A percentile compares a stretch with the other conserved stretches of the same genome.
Evolutionary conservation across 2,329 filamentous ascomycete species (phyloP).

Genomic region (Cladosporium sp.): DNA sequence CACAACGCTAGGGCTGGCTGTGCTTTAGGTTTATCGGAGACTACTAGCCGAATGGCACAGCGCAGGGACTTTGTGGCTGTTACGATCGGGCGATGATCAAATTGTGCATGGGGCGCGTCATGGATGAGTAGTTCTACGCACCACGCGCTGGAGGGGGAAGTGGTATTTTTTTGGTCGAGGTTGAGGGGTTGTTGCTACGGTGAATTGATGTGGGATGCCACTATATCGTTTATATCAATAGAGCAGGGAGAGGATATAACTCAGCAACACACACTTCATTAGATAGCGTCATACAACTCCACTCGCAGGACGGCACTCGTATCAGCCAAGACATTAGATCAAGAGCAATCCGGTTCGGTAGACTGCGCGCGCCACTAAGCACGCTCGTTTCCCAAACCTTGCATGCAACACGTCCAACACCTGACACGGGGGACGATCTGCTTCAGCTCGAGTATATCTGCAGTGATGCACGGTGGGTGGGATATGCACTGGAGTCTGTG

Average conservation of each 20-base stretch:
- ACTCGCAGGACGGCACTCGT: neutral
- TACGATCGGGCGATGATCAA: neutral
- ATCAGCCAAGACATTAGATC: constrained; percentile 7
- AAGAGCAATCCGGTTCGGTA: constrained; percentile 1
- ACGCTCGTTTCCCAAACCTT: neutral
- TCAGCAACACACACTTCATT: no score
- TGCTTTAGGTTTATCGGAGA: neutral
- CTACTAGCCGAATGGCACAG: neutral
- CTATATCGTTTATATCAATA: no score
- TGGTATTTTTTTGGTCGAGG: neutral
- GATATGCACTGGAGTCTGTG: neutral
- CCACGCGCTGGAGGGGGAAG: no score
- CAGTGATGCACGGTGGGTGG: neutral
- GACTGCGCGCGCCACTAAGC: neutral
- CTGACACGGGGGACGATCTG: neutral
- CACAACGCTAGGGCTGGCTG: neutral
- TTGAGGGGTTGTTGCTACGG: neutral
- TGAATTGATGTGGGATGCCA: no score
- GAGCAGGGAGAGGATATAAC: no score
- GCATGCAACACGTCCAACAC: neutral
- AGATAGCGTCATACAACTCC: neutral
- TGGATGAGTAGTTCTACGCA: neutral
- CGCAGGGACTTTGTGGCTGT: neutral
- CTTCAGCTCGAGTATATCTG: constrained; percentile 14
- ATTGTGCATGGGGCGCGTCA: constrained; percentile 4